Percentiles rank a stretch among this genome's conserved stretches.
Conservation (phyloP, 352 stramenopile species). For the Phytopythium delawarense region DNA sequence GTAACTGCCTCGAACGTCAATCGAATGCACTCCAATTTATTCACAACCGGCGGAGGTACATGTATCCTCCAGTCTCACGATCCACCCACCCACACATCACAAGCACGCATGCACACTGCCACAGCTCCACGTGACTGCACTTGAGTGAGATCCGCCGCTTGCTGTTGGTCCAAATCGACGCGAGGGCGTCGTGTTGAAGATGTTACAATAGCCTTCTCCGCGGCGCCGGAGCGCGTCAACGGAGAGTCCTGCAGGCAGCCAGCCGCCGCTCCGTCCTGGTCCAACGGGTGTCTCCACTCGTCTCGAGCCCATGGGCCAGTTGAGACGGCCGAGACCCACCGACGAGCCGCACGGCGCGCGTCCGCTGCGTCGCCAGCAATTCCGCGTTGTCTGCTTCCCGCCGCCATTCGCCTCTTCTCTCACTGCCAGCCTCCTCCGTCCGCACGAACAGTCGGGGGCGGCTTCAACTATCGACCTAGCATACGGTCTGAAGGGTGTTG, state of each 20-base stretch:
- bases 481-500: slow-evolving; percentile 48
- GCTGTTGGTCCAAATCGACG: neutral
- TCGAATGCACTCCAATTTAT: too few species aligned
- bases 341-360: neutral
- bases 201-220: slow-evolving; percentile 9
- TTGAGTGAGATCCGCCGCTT: neutral
- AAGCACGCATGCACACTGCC: too few species aligned
- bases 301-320: neutral
- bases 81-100: too few species aligned
- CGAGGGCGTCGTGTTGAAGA: slow-evolving; percentile 1
- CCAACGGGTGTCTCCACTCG: neutral
- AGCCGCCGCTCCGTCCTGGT: neutral
- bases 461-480: slow-evolving; percentile 24
- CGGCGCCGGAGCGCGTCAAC: slow-evolving; percentile 1
- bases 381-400: slow-evolving; percentile 3
- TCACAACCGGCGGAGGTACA: too few species aligned
- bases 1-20: neutral
- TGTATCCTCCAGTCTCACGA: too few species aligned
- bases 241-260: neutral
- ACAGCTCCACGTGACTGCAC: neutral
- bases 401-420: slow-evolving; percentile 3
- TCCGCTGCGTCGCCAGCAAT: neutral
- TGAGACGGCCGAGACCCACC: neutral
- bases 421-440: slow-evolving; percentile 2
- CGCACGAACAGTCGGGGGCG: slow-evolving; percentile 3